Evolutionary conservation across 345 rosid species (phyloP), one percentile per base, ranked within the genome.

Genomic region (Sisymbrium altissimum): DNA sequence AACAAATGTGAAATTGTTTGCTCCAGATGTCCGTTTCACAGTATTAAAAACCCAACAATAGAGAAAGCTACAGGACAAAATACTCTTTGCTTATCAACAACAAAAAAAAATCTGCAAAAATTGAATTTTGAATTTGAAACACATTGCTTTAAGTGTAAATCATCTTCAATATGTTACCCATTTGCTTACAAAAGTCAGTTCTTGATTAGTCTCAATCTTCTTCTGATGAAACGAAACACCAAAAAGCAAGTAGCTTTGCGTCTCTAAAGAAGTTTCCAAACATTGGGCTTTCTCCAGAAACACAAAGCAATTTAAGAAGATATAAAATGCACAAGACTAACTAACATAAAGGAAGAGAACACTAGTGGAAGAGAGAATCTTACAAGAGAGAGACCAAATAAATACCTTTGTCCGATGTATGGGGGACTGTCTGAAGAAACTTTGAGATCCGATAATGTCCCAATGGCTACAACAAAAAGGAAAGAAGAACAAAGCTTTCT

Each of bases 361-460:
- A 23, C 25, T 23, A 23, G 25, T 23, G 50, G 41, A 52, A 49
- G 29, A 32, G 33, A 64, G 14, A 35, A 50, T 21, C 45, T 33
- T 49, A 15, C 11, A 25, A 54, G 19, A 54, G 43, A 68, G 38
- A 54, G 43, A 68, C 63, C n/a, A 56, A 54, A 5, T 25, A n/a
- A 40, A 49, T 41, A 73, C 67, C 78, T 66, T 66, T 66, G 70
- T 72, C 70, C 1, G 45, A 14, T 14, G 46, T 54, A 5, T 39
- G 50, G 50, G 8, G 5, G 50, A 61, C 52, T 73, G 65, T 56
- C 68, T 49, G 61, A 33, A 67, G 46, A 67, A 27, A 19, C 67
- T 67, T 48, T 75, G 68, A 75, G 78, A 75, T 75, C 73, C 78
- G 27, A 40, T 58, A 35, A 74, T 58, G 73, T 0, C 21, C 0